These are phyloP conservation scores for Rutstroemia sp. DNA, from an alignment of 2,329 filamentous ascomycete genomes.

Conservation along the genomic window DNA sequence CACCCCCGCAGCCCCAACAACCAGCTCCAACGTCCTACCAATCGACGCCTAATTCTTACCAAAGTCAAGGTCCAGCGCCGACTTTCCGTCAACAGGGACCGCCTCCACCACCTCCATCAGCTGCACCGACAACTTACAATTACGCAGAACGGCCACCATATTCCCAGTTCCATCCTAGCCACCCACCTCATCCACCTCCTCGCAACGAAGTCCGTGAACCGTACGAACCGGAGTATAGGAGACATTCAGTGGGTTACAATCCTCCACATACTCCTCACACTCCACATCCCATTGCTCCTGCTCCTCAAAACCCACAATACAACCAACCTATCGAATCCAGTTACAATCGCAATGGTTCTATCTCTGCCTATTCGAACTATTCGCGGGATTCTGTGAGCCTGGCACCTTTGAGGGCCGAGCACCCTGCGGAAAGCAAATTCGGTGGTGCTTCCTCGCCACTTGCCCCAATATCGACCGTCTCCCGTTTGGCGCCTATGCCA, in stretches of 20 bases:
- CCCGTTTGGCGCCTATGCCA: conserved; percentile 8
- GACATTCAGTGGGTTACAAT: conserved; percentile 11
- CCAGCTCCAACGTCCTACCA: not conserved
- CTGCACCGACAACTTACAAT: not conserved
- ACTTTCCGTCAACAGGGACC: conserved; percentile 8
- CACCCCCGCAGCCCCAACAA: not conserved
- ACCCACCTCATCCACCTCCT: conserved; percentile 4
- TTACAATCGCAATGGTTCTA: conserved; percentile 1
- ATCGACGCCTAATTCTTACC: not conserved
- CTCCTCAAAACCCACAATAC: not conserved
- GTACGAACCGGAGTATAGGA: conserved; percentile 19
- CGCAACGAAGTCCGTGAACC: conserved; percentile 11
- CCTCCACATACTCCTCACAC: not conserved
- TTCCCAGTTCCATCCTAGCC: conserved; percentile 9
- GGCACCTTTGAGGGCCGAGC: conserved; percentile 14
- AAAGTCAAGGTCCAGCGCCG: not conserved
- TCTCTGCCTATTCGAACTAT: not conserved
- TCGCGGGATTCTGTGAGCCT: conserved; percentile 10
- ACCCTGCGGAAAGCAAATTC: conserved; percentile 13
- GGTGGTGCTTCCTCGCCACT: conserved; percentile 22
- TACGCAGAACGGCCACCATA: conserved; percentile 1
- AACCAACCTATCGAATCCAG: not conserved
- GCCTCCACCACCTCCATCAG: conserved; percentile 14
- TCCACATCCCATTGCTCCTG: not conserved
- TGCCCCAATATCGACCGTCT: conserved; percentile 14